Conservation (phyloP, 805 yeast species). For the Nakazawaea anatomiae region DNA sequence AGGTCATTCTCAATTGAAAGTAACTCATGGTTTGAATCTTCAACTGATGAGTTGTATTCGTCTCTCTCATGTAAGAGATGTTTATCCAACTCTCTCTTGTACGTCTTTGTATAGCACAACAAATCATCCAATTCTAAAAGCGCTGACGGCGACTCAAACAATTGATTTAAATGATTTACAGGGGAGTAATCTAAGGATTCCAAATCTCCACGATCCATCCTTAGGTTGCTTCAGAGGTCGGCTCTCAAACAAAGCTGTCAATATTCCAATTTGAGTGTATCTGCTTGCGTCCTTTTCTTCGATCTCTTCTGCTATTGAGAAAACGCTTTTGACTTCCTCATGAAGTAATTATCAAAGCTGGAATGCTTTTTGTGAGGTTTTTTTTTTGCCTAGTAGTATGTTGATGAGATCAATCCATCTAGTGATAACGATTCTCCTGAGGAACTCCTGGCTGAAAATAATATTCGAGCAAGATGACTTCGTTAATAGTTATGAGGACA, state of each 20-base stretch:
- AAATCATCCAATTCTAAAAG: constrained; percentile 46
- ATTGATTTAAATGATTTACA: constrained; percentile 38
- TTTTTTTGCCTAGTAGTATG: no score
- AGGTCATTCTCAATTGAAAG: constrained; percentile 25
- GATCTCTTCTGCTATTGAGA: no score
- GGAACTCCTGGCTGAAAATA: no score
- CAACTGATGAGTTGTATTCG: constrained; percentile 21
- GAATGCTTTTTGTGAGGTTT: no score
- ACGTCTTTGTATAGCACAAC: constrained; percentile 40
- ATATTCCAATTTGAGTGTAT: neutral
- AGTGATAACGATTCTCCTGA: no score
- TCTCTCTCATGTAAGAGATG: constrained; percentile 35
- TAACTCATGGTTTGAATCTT: constrained; percentile 19
- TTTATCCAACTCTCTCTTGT: constrained; percentile 42
- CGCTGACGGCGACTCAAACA: constrained; percentile 47
- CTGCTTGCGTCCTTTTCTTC: neutral
- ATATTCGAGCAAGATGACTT: neutral
- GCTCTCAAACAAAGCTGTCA: neutral
- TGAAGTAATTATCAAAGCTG: no score
- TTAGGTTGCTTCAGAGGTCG: neutral
- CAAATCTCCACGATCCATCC: constrained; percentile 12
- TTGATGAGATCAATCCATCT: no score
- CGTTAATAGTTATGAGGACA: neutral
- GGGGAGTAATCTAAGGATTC: constrained; percentile 46
- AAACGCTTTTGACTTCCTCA: no score